Base-by-base conservation (phyloP, 345 rosid genomes). In the Populus ilicifolia region DNA sequence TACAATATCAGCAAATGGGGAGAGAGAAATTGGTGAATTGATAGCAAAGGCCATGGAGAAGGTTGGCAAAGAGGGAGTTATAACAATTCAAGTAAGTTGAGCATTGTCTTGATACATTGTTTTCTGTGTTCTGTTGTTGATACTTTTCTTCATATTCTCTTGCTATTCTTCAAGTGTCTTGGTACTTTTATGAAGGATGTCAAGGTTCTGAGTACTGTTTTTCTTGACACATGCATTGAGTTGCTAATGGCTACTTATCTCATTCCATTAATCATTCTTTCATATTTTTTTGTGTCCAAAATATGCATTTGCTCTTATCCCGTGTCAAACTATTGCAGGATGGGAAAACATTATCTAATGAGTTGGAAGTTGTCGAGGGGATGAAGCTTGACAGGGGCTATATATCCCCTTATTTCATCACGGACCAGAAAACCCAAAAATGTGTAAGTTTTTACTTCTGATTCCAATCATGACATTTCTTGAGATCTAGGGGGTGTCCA, bases 21-120 rank as follows among this genome's bases (percentile, higher is more conserved):
- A 96, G 77, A 89, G 97, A 61, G 99, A 96, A 83, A 96, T 96
- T 72, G 99, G 99, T 43, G 98, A 96, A 74, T 78, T 96, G 71
- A 96, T 96, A 68, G 99, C 99, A n/a, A 94, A 94, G 78, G 99
- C 99, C 35, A 96, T 96, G 96, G 99, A 96, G 83, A 94, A 92
- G 80, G 99, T 94, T 5, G 99, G 99, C 77, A 96, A 96, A 82
- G 99, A 96, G 85, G 99, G 99, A 80, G 99, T 96, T 12, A 96
- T 96, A 77, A 94, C 97, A 35, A 94, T 96, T 72, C 91, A 90
- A 70, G 99, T 96, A 79, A 88, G 92, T 81, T 11, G 44, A 29
- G 59, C 21, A 20, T 18, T 16, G 4, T 54, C 8, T 67, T 2
- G 20, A 20, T 25, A 3, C 48, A 63, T 46, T 12, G 3, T 33